Percentiles rank a stretch among this genome's conserved stretches.
Conservation (phyloP, 2,329 filamentous ascomycete genomes). For the Xylaria sp. region DNA sequence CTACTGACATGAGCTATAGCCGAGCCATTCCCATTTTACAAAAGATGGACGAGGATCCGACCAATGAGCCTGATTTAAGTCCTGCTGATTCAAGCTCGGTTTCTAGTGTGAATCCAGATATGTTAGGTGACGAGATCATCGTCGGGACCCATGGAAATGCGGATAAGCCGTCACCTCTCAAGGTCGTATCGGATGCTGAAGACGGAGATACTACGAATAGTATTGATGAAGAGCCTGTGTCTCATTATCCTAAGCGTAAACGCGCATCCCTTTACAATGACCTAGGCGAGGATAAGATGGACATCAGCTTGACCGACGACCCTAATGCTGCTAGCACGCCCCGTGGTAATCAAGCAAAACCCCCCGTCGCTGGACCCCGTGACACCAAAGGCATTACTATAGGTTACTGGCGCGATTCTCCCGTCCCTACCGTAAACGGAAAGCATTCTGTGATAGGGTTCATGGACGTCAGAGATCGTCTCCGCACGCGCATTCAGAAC, state of each 20-base stretch:
- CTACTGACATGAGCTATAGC: slow-evolving; percentile 33
- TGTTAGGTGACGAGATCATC: slow-evolving; percentile 63
- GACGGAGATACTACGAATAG: slow-evolving; percentile 58
- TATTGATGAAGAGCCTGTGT: slow-evolving; percentile 51
- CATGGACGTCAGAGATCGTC: slow-evolving; percentile 68
- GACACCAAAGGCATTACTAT: slow-evolving; percentile 60
- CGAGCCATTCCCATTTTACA: slow-evolving; percentile 39
- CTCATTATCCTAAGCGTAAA: slow-evolving; percentile 66
- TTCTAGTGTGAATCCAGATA: slow-evolving; percentile 54
- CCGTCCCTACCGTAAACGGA: slow-evolving; percentile 57
- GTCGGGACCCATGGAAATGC: slow-evolving; percentile 58
- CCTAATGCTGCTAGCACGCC: slow-evolving; percentile 42
- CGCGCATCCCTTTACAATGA: slow-evolving; percentile 62
- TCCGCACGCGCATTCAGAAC: slow-evolving; percentile 67
- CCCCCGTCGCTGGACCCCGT: not conserved
- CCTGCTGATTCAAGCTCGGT: slow-evolving; percentile 55
- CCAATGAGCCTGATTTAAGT: slow-evolving; percentile 57
- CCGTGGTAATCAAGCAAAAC: slow-evolving; percentile 22
- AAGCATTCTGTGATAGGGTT: slow-evolving; percentile 71
- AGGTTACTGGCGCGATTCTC: slow-evolving; percentile 70
- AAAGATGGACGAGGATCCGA: slow-evolving; percentile 49
- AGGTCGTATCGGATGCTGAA: slow-evolving; percentile 52
- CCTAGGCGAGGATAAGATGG: slow-evolving; percentile 60
- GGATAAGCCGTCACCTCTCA: slow-evolving; percentile 52
- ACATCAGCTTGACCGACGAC: slow-evolving; percentile 49